Evolutionary conservation across 805 yeast genomes (phyloP).

Genomic region (Candida silvicultrix): DNA sequence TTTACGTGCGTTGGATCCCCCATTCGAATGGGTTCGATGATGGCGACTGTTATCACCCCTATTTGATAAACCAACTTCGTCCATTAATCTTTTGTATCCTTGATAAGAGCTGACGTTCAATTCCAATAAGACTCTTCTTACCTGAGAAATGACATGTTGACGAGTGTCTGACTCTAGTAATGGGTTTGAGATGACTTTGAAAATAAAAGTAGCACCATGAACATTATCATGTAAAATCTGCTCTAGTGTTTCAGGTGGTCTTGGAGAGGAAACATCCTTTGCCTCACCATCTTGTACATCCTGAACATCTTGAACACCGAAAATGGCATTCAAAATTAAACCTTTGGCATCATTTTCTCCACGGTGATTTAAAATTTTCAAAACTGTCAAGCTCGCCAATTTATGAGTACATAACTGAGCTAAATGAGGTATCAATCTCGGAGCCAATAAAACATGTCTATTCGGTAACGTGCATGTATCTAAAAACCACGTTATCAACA

Average conservation of each 20-base stretch:
- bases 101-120: slow-evolving; percentile 50
- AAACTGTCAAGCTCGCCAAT: slow-evolving; percentile 74
- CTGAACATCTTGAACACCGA: slow-evolving; percentile 48
- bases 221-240: slow-evolving; percentile 58
- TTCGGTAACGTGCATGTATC: slow-evolving; percentile 71
- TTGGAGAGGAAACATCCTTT: slow-evolving; percentile 18
- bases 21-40: slow-evolving; percentile 19
- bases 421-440: slow-evolving; percentile 55
- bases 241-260: slow-evolving; percentile 43
- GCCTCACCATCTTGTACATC: slow-evolving; percentile 20
- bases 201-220: slow-evolving; percentile 73
- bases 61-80: slow-evolving; percentile 71
- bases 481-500: slow-evolving; percentile 88
- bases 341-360: slow-evolving; percentile 57
- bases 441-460: slow-evolving; percentile 61
- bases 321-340: slow-evolving; percentile 55
- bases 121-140: slow-evolving; percentile 57
- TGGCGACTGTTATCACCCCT: slow-evolving; percentile 15
- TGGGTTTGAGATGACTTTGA: slow-evolving; percentile 73
- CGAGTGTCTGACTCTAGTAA: slow-evolving; percentile 51
- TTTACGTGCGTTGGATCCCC: slow-evolving; percentile 5
- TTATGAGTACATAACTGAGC: slow-evolving; percentile 69
- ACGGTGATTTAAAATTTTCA: slow-evolving; percentile 70
- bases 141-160: slow-evolving; percentile 51
- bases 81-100: slow-evolving; percentile 80